A percentile compares a stretch with the other conserved stretches of the same genome.
phyloP scores from a whole-genome alignment of 2,329 filamentous ascomycete genomes.

The Penicillium italicum region DNA sequence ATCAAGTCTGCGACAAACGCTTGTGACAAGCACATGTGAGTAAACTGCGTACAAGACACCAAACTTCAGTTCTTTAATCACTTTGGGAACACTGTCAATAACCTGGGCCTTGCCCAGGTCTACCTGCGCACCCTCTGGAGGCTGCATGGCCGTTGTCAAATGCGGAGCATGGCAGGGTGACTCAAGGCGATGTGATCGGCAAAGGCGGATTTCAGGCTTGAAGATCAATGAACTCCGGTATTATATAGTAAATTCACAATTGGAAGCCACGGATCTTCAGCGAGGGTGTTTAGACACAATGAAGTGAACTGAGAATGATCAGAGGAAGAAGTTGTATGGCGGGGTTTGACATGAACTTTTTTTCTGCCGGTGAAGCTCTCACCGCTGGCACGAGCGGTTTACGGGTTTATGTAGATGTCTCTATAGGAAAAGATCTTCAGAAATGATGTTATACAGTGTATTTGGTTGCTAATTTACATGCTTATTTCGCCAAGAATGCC shows the following conservation, averaged over 20 bases:
- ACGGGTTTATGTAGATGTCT: constrained; percentile 1
- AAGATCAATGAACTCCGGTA: neutral
- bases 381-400: constrained; percentile 7
- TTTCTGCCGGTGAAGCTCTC: constrained; percentile 25
- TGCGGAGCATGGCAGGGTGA: constrained; percentile 37
- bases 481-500: constrained; percentile 77
- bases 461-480: constrained; percentile 13
- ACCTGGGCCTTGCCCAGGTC: constrained; percentile 75
- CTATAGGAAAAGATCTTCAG: neutral
- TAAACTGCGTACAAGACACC: constrained; percentile 69
- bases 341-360: constrained; percentile 30
- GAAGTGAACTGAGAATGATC: constrained; percentile 6
- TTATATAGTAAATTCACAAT: neutral
- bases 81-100: constrained; percentile 81
- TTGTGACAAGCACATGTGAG: constrained; percentile 1
- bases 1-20: constrained; percentile 10
- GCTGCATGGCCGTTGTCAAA: constrained; percentile 40
- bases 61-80: constrained; percentile 90
- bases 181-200: constrained; percentile 24
- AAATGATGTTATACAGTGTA: constrained; percentile 6
- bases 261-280: neutral
- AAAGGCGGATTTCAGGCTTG: constrained; percentile 8
- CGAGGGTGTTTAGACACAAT: neutral
- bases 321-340: constrained; percentile 17
- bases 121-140: constrained; percentile 45